Percentiles rank a stretch among this genome's conserved stretches.
These are phyloP conservation scores for Fonsecaea nubica DNA, from an alignment of 2,329 filamentous ascomycete genomes.

Conservation along the genomic window DNA sequence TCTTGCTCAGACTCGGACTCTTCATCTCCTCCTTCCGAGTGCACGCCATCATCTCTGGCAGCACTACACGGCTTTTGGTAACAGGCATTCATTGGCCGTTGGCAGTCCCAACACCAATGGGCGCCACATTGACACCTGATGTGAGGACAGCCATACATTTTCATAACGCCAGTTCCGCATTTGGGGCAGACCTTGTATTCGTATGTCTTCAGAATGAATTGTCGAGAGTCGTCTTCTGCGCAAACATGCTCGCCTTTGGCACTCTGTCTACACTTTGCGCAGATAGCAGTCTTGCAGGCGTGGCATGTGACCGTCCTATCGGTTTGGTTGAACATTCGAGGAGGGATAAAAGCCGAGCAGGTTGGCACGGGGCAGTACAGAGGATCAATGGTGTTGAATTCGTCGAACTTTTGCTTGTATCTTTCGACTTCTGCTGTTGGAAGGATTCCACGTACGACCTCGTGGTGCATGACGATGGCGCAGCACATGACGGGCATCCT, in stretches of 20 bases:
- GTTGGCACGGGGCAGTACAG: conserved; percentile 57
- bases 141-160: conserved; percentile 58
- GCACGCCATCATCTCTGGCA: conserved; percentile 31
- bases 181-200: conserved; percentile 59
- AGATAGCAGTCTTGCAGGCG: conserved; percentile 52
- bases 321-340: conserved; percentile 41
- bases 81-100: conserved; percentile 45
- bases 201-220: conserved; percentile 50
- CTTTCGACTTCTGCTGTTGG: conserved; percentile 45
- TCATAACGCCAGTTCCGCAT: conserved; percentile 55
- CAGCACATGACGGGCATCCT: conserved; percentile 45
- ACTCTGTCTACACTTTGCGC: conserved; percentile 52
- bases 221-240: conserved; percentile 45
- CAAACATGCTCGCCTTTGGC: conserved; percentile 46
- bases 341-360: conserved; percentile 58
- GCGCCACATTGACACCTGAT: conserved; percentile 58
- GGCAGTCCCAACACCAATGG: conserved; percentile 59
- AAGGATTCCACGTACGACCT: conserved; percentile 47
- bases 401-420: conserved; percentile 52
- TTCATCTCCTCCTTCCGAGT: conserved; percentile 32
- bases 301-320: conserved; percentile 50
- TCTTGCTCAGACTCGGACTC: conserved; percentile 16
- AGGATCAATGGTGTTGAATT: conserved; percentile 54
- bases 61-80: conserved; percentile 28
- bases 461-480: conserved; percentile 53